Evolutionary conservation across 257 asterid species (phyloP).

Genomic region (Jaltomata sinuosa): DNA sequence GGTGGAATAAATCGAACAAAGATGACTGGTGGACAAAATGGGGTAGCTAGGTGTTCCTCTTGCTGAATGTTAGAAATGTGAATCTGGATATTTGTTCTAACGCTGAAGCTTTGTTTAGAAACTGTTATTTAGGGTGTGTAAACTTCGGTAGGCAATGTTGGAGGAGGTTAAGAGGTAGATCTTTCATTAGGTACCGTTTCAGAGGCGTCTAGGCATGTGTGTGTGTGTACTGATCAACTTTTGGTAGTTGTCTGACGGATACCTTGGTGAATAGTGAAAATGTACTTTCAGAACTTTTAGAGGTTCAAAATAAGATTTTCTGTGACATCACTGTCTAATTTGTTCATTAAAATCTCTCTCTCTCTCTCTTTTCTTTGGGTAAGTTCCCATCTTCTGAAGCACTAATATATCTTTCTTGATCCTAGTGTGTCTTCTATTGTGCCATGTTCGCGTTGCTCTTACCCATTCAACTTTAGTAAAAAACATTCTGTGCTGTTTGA

Average conservation of each 20-base stretch:
- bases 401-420: background rate
- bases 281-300: background rate
- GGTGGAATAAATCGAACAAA: conserved; percentile 80
- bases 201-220: conserved; percentile 57
- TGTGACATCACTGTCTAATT: background rate
- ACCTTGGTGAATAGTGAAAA: background rate
- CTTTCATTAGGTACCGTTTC: conserved; percentile 15
- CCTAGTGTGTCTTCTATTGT: background rate
- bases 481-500: background rate
- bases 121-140: conserved; percentile 85
- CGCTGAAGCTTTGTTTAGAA: conserved; percentile 72
- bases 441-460: background rate
- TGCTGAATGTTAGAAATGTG: conserved; percentile 63
- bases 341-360: background rate
- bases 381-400: background rate
- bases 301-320: background rate
- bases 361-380: background rate
- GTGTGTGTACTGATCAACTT: background rate
- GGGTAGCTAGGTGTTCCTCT: too few relatives aligned
- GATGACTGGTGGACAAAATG: conserved; percentile 72
- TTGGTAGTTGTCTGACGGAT: background rate
- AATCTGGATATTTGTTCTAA: conserved; percentile 66
- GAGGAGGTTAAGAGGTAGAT: conserved; percentile 76
- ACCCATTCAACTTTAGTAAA: background rate
- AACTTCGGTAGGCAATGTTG: conserved; percentile 80